Percentiles rank a stretch among this genome's conserved stretches.
phyloP scores from a whole-genome alignment of 192 early-diverging fungal species.

The Coemansia sp. region DNA sequence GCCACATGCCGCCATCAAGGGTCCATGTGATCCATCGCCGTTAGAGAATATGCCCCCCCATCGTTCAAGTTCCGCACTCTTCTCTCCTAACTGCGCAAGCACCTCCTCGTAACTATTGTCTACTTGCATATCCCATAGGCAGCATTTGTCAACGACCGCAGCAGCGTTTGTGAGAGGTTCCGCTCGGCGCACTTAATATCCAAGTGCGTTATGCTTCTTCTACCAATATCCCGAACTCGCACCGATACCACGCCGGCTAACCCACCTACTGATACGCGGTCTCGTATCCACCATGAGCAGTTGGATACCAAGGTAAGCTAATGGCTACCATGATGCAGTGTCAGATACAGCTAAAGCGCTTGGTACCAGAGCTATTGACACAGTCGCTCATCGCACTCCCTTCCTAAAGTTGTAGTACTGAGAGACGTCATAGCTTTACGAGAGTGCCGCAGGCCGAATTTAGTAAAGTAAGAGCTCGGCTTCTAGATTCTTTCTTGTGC shows the following conservation, averaged over 20 bases:
- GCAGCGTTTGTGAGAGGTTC: neutral
- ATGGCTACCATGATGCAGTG: neutral
- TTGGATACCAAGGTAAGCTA: slow-evolving; percentile 26
- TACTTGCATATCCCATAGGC: neutral
- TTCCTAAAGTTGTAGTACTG: neutral
- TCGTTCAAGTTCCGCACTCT: neutral
- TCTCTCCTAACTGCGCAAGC: neutral
- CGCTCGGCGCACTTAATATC: neutral
- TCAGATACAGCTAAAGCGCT: neutral
- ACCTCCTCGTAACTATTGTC: neutral
- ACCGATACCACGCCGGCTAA: neutral
- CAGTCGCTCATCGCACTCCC: neutral
- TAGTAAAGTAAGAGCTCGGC: slow-evolving; percentile 15
- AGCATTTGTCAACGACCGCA: neutral
- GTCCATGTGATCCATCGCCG: neutral
- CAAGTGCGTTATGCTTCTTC: neutral
- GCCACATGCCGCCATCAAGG: neutral
- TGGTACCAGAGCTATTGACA: neutral
- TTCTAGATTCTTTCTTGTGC: neutral
- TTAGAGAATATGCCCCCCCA: neutral
- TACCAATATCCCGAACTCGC: neutral
- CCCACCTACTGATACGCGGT: neutral
- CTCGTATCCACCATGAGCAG: slow-evolving; percentile 4
- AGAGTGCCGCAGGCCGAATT: slow-evolving; percentile 23
- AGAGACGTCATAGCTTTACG: slow-evolving; percentile 9